Base-by-base conservation (phyloP, 192 early-diverging fungal genomes). In the Allomyces arbusculus region DNA sequence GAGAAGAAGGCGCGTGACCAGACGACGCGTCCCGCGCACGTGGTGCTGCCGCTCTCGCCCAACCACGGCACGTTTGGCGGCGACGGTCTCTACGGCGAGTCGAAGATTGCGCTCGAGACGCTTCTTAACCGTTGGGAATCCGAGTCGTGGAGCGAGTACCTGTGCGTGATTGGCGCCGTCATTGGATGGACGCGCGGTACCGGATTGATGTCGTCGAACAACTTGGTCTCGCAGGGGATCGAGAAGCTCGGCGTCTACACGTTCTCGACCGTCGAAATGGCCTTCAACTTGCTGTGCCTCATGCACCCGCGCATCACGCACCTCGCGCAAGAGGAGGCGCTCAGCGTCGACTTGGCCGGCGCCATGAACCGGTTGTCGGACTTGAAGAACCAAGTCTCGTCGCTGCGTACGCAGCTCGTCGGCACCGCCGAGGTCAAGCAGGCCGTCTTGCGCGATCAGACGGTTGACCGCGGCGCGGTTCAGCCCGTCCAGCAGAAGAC, bases 121-220 rank as follows among this genome's bases (percentile, higher is more conserved):
- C 75, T 94, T 67, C 77, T 97, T 68, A 88, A 87, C 82, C 82
- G 91, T 66, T 97, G 89, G 89, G 80, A 88, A 64, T 84, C 91
- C 44, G 94, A 97, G 75, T 78, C 75, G 61, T 97, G 94, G 94
- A 79, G 84, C 62, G 74, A 78, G 64, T 94, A 94, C 78, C 70
- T 97, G 63, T 82, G 87, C 40, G 84, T 97, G 61, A 78, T 90
- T 55, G 94, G 92, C 65, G 90, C 92, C 44, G 89, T 91, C 24
- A 97, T 97, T 73, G 94, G 94, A 20, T 97, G 94, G 94, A 97
- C 94, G 61, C 86, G 94, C 73, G 91, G 94, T 65, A 97, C 94
- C 28, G 91, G 91, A 40, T 80, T 97, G 72, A 97, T 97, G 94
- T 82, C 80, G 24, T 77, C 79, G 68, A 97, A 93, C 78, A 91